Percentiles rank a stretch among this genome's conserved stretches.
Conservation (phyloP, 129 eudicot genomes). For the Tagetes erecta region DNA sequence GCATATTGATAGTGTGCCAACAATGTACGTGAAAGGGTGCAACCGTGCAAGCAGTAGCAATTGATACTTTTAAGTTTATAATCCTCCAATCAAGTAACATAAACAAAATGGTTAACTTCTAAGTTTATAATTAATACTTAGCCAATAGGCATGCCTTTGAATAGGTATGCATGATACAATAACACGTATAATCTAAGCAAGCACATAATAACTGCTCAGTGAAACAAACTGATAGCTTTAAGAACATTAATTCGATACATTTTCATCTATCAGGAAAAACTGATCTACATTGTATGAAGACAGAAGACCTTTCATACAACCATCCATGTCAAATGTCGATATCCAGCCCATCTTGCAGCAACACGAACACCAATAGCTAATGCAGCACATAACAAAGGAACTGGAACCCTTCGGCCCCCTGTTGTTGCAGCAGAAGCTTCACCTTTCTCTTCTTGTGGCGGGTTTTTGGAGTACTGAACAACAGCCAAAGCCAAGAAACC, state of each 20-base stretch:
- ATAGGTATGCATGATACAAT: background rate
- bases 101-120: background rate
- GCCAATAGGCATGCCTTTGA: background rate
- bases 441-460: conserved; percentile 29
- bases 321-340: conserved; percentile 97
- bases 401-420: conserved; percentile 52
- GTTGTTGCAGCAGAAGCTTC: conserved; percentile 20
- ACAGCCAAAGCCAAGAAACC: conserved; percentile 56
- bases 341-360: conserved; percentile 90
- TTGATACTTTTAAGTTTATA: no score
- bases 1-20: no score
- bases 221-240: conserved; percentile 1
- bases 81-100: background rate
- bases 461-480: conserved; percentile 44
- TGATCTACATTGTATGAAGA: conserved; percentile 13
- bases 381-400: conserved; percentile 76
- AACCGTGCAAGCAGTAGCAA: no score
- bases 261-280: conserved; percentile 21
- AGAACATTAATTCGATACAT: conserved; percentile 25
- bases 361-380: conserved; percentile 79
- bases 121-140: background rate
- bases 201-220: background rate
- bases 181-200: conserved; percentile 5
- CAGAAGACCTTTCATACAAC: conserved; percentile 43
- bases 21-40: no score